These are phyloP conservation scores for Bonia amplexicaulis DNA, from an alignment of 176 grass and related monocot genomes.

Conservation along the genomic window DNA sequence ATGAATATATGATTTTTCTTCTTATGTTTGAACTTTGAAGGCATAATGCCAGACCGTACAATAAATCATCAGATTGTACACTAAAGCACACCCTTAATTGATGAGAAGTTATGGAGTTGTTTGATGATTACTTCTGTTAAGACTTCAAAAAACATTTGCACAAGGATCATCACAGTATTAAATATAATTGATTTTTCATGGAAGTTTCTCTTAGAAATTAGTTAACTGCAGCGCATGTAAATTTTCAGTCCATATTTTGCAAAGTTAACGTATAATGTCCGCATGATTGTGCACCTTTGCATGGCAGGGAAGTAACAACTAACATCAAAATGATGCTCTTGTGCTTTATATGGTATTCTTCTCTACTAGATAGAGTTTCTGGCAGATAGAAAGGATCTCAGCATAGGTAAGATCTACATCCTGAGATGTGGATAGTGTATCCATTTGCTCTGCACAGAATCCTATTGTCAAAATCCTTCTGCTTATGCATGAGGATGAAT, in stretches of 20 bases:
- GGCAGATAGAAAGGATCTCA: neutral
- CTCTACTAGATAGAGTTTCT: neutral
- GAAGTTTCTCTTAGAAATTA: neutral
- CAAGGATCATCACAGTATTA: neutral
- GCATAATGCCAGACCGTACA: neutral
- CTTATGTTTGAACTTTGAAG: neutral
- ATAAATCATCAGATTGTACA: neutral
- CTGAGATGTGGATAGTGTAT: neutral
- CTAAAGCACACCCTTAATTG: neutral
- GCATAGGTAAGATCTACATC: neutral
- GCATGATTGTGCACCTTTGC: neutral
- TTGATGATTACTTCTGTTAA: neutral
- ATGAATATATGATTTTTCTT: neutral
- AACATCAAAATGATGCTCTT: neutral
- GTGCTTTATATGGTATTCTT: neutral
- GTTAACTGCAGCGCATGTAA: neutral
- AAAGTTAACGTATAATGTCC: neutral
- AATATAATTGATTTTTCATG: neutral
- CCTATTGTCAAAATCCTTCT: neutral
- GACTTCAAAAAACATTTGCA: neutral
- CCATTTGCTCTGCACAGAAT: neutral
- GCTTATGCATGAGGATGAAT: neutral
- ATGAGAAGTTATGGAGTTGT: neutral
- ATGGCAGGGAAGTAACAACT: neutral
- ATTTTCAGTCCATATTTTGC: neutral